Evolutionary conservation across 352 stramenopile genomes (phyloP), one percentile per base, ranked within the genome.

Genomic region (Pythium myriotylum): DNA sequence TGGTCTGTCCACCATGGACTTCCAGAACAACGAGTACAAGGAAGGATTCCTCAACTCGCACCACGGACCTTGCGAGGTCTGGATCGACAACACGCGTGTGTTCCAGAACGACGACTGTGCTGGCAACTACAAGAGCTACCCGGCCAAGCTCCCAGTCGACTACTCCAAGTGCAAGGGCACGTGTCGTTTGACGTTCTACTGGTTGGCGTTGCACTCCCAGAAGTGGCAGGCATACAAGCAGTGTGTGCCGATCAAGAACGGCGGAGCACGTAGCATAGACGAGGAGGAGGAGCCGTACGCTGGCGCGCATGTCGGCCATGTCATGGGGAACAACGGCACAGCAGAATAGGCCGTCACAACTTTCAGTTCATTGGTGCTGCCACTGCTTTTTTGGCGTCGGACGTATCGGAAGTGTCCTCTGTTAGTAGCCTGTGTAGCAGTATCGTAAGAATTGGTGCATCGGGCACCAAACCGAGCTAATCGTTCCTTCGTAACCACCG

Each of bases 121-220:
- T 12, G 72, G 54, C 4, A 46, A 59, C 19, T 85, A 74, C 46
- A 62, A 60, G 39, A 49, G 10, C 24, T 68, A 49, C 24, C 70
- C 81, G 13, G 79, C 77, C 6, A 50, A 53, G 24, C 79, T 82
- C 41, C 51, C 68, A 12, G 52, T 88, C 5, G 67, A 84, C 59
- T 88, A 75, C 62, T 73, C 73, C 8, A 59, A 42, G 6, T 88
- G 75, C 59, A 49, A 37, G 29, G 74, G 50, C 26, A 59, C 23
- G 4, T 86, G 79, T 41, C 26, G 48, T n/a, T 62, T 89, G 40
- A 70, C 29, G 19, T 84, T 86, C 62, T 60, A 73, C 46, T 73
- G 66, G 66, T 55, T 73, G 20, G 60, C 66, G 16, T 59, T 74
- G 10, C 62, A 71, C 50, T 61, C 60, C 23, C 56, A 61, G 19